A percentile compares a stretch with the other conserved stretches of the same genome.
Evolutionary conservation across 331 rosid genomes (phyloP).

Genomic region (Arachis monticola): DNA sequence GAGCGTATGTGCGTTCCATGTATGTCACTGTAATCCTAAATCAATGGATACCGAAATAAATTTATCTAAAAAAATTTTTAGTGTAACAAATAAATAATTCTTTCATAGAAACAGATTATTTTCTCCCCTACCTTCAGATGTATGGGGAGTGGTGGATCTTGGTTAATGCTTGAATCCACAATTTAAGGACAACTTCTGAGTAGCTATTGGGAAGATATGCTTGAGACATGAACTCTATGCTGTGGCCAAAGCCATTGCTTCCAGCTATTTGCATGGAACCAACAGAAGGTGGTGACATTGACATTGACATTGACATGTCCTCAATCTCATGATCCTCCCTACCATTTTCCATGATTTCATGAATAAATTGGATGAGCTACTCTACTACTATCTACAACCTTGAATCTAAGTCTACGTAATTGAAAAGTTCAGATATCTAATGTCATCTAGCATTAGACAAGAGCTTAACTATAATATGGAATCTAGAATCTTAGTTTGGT

Average conservation of each 20-base stretch:
- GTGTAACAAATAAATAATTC: too few species aligned
- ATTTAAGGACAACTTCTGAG: constrained; percentile 67
- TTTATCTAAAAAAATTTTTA: too few species aligned
- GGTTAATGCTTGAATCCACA: constrained; percentile 45
- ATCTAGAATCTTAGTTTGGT: constrained; percentile 64
- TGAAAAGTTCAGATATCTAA: constrained; percentile 20
- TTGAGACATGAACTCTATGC: constrained; percentile 81
- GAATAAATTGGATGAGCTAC: constrained; percentile 4
- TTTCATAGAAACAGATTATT: too few species aligned
- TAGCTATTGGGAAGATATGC: constrained; percentile 59
- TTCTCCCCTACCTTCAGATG: constrained; percentile 80
- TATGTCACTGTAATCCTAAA: too few species aligned
- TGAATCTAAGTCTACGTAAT: constrained; percentile 36
- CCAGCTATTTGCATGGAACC: constrained; percentile 80
- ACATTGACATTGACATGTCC: constrained; percentile 66
- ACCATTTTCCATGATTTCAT: constrained; percentile 65
- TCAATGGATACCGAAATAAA: too few species aligned
- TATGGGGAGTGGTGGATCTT: constrained; percentile 75
- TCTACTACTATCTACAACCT: not conserved
- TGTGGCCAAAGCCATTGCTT: constrained; percentile 78
- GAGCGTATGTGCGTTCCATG: too few species aligned
- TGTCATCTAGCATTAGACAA: constrained; percentile 62
- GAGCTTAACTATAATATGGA: constrained; percentile 54
- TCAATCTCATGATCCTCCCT: constrained; percentile 70
- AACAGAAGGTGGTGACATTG: constrained; percentile 68